Evolutionary conservation across 2,329 filamentous ascomycete genomes (phyloP).

Genomic region (Malbranchea cinnamomea): DNA sequence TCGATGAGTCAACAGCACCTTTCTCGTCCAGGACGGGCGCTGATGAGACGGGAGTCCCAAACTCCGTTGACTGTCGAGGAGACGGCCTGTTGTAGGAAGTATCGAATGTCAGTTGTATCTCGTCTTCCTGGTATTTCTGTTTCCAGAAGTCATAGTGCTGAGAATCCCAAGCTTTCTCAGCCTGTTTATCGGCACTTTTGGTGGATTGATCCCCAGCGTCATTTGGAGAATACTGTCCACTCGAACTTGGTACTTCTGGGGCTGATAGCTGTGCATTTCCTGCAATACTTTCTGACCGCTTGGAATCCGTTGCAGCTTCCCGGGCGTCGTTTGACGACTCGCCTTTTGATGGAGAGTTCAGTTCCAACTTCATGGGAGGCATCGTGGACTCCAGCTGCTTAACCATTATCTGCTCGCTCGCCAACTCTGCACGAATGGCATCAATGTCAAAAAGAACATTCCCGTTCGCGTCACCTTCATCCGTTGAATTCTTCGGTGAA

Average conservation of each 20-base stretch:
- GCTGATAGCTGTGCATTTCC: neutral
- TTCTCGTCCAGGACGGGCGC: no score
- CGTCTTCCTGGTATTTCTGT: slow-evolving; percentile 15
- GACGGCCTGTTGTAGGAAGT: slow-evolving; percentile 44
- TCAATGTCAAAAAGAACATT: slow-evolving; percentile 85
- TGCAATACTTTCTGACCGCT: neutral
- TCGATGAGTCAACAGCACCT: no score
- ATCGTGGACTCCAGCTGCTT: slow-evolving; percentile 77
- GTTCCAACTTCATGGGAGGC: slow-evolving; percentile 72
- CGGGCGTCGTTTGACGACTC: no score
- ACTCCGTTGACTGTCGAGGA: no score
- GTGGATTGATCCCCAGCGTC: neutral
- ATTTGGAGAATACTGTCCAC: neutral
- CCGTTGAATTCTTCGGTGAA: slow-evolving; percentile 15
- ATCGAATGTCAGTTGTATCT: slow-evolving; percentile 57
- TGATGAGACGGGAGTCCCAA: no score
- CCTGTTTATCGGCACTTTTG: no score
- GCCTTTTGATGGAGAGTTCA: slow-evolving; percentile 25
- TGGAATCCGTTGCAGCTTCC: slow-evolving; percentile 3
- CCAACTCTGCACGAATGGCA: slow-evolving; percentile 75
- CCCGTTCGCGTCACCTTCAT: slow-evolving; percentile 20
- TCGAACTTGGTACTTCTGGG: neutral
- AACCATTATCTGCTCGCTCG: slow-evolving; percentile 54
- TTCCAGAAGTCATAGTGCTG: neutral
- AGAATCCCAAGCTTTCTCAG: neutral